Conservation (phyloP, 2,329 filamentous ascomycete genomes). For the Lomentospora prolificans region DNA sequence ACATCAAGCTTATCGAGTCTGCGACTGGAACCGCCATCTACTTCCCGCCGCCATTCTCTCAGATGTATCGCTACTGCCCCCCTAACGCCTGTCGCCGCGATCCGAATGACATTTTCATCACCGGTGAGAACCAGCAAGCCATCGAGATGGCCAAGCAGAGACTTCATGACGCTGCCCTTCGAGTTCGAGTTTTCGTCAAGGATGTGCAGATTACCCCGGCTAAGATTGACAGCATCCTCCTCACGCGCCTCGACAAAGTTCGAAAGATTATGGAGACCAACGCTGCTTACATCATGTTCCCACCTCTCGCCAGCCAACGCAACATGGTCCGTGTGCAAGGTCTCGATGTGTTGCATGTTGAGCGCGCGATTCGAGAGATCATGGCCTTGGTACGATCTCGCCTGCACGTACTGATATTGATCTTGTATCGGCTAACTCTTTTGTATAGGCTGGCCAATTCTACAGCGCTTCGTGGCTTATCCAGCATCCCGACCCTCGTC, state of each 20-base stretch:
- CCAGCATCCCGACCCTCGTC: slow-evolving; percentile 60
- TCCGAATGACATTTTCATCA: slow-evolving; percentile 89
- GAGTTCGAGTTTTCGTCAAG: slow-evolving; percentile 79
- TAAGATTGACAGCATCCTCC: slow-evolving; percentile 90
- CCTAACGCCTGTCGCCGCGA: slow-evolving; percentile 71
- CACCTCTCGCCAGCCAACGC: slow-evolving; percentile 74
- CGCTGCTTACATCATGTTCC: slow-evolving; percentile 89
- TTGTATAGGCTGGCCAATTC: slow-evolving; percentile 74
- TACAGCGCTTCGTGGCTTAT: slow-evolving; percentile 97
- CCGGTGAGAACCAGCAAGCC: slow-evolving; percentile 73
- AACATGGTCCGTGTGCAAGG: slow-evolving; percentile 85
- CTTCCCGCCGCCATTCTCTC: slow-evolving; percentile 89
- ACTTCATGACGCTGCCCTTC: slow-evolving; percentile 73
- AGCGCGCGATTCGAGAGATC: slow-evolving; percentile 88
- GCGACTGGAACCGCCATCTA: slow-evolving; percentile 95
- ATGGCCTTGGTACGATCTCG: slow-evolving; percentile 69
- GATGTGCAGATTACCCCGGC: slow-evolving; percentile 81
- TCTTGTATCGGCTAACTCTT: slow-evolving; percentile 20
- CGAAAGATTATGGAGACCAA: slow-evolving; percentile 97
- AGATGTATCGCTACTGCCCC: slow-evolving; percentile 83
- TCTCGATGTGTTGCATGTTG: slow-evolving; percentile 84
- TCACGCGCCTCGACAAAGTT: slow-evolving; percentile 88
- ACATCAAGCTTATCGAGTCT: slow-evolving; percentile 96
- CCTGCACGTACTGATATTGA: background rate
- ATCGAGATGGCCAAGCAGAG: slow-evolving; percentile 87